A percentile compares a stretch with the other conserved stretches of the same genome.
Conservation (phyloP, 345 rosid genomes). For the Toxicodendron radicans region DNA sequence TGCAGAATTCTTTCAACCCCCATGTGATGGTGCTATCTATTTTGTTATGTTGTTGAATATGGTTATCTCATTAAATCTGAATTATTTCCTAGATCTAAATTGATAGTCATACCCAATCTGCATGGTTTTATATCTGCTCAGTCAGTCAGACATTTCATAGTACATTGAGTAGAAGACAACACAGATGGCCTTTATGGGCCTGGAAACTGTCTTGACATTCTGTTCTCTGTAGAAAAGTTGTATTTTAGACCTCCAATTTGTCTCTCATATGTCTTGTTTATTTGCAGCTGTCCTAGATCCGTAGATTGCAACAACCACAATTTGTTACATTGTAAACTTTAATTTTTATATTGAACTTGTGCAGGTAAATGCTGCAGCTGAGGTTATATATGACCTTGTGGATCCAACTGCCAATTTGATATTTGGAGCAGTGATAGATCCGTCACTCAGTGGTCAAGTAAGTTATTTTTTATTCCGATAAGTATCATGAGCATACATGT, state of each 20-base stretch:
- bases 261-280: not conserved
- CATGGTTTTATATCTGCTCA: not conserved
- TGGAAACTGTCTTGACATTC: not conserved
- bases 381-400: constrained; percentile 91
- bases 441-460: constrained; percentile 86
- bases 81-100: constrained; percentile 2
- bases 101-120: not conserved
- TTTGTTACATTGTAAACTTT: not conserved
- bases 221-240: not conserved
- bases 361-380: constrained; percentile 97
- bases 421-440: constrained; percentile 94
- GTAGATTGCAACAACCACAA: no score
- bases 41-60: not conserved
- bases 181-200: not conserved
- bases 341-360: constrained; percentile 13
- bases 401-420: constrained; percentile 95
- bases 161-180: not conserved
- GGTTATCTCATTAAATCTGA: not conserved
- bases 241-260: not conserved
- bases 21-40: not conserved
- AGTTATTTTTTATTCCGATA: constrained; percentile 20
- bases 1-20: not conserved
- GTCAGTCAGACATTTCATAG: not conserved
- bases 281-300: not conserved
- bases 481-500: not conserved